These are phyloP conservation scores for Boletus edulis DNA, from an alignment of 768 basidiomycete genomes.

Conservation along the genomic window DNA sequence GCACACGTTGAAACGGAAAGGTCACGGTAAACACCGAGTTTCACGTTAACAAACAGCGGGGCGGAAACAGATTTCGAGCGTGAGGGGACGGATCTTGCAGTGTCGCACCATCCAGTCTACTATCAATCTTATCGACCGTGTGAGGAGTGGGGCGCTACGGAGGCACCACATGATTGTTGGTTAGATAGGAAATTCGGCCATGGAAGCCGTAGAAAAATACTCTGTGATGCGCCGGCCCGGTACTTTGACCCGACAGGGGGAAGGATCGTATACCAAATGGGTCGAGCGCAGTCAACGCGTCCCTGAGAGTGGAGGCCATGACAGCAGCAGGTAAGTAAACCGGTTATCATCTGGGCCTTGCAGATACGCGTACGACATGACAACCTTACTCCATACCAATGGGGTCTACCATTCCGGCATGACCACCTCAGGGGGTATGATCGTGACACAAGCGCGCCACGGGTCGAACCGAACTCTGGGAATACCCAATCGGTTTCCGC, in stretches of 20 bases:
- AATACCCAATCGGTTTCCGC: background rate
- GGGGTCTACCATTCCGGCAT: background rate
- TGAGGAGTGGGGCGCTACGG: background rate
- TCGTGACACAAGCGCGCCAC: background rate
- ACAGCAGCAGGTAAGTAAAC: background rate
- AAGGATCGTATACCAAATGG: background rate
- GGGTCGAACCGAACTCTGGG: background rate
- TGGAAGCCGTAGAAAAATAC: constrained; percentile 1
- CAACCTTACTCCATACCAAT: constrained; percentile 8
- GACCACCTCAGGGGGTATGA: background rate
- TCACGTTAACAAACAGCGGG: background rate
- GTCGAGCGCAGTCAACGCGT: background rate
- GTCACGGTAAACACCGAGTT: background rate
- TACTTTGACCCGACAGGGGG: background rate
- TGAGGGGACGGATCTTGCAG: background rate
- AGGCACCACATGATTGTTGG: constrained; percentile 3
- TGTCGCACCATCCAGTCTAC: background rate
- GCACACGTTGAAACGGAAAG: background rate
- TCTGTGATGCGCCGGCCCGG: constrained; percentile 1
- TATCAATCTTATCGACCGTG: constrained; percentile 1
- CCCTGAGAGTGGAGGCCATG: background rate
- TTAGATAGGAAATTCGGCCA: background rate
- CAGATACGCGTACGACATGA: background rate
- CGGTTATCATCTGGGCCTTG: background rate
- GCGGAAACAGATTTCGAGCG: background rate